Conservation (phyloP, 805 yeast genomes). For the Suhomyces canberraensis region DNA sequence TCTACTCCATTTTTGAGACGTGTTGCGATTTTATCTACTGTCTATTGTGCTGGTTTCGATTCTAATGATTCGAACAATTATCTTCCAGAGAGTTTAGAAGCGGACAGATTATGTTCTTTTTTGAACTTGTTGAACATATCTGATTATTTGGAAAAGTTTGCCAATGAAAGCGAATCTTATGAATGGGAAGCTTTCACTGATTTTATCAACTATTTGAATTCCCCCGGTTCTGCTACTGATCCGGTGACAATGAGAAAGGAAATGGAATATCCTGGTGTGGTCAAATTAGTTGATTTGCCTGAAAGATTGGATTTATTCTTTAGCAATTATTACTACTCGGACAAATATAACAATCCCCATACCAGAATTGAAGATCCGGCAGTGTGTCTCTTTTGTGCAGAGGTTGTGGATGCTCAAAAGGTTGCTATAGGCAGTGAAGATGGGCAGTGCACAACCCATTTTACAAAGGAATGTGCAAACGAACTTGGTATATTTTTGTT, state of each 20-base stretch:
- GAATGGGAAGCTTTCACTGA: constrained; percentile 24
- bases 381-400: constrained; percentile 80
- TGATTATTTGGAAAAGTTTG: constrained; percentile 6
- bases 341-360: constrained; percentile 38
- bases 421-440: constrained; percentile 47
- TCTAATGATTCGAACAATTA: constrained; percentile 14
- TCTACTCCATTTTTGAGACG: constrained; percentile 65
- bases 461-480: constrained; percentile 56
- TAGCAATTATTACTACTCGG: constrained; percentile 52
- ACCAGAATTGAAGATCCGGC: constrained; percentile 66
- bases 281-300: constrained; percentile 65
- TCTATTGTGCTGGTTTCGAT: constrained; percentile 45
- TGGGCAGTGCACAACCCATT: constrained; percentile 84
- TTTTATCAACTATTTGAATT: constrained; percentile 17
- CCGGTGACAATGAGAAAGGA: constrained; percentile 15
- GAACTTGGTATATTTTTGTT: constrained; percentile 69
- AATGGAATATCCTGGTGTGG: constrained; percentile 62
- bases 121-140: constrained; percentile 45
- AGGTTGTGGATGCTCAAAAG: constrained; percentile 63
- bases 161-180: constrained; percentile 8
- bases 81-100: constrained; percentile 39
- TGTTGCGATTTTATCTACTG: constrained; percentile 53
- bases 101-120: constrained; percentile 49
- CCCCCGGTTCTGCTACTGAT: constrained; percentile 2
- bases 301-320: constrained; percentile 64